Conservation (phyloP, 768 basidiomycete genomes). For the Collybia mongolica region DNA sequence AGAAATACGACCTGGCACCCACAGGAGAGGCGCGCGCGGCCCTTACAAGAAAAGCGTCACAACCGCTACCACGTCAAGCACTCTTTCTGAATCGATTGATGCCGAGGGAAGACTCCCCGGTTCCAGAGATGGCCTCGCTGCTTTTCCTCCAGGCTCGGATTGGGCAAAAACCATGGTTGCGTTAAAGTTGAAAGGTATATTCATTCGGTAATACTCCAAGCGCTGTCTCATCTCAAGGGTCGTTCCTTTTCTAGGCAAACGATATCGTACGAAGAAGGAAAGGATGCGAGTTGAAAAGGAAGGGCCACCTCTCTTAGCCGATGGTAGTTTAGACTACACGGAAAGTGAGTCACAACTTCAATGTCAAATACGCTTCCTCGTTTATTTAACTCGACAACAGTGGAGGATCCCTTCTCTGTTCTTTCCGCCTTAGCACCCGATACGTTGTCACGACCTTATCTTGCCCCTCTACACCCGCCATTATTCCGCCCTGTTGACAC, state of each 20-base stretch:
- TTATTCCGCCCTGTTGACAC: slow-evolving; percentile 9
- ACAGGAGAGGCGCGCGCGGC: slow-evolving; percentile 46
- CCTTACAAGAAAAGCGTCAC: slow-evolving; percentile 45
- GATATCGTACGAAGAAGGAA: slow-evolving; percentile 81
- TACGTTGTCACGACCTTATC: slow-evolving; percentile 47
- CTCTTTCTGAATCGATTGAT: slow-evolving; percentile 52
- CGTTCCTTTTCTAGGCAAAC: slow-evolving; percentile 49
- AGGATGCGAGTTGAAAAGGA: slow-evolving; percentile 73
- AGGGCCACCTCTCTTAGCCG: slow-evolving; percentile 66
- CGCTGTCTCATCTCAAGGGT: no score
- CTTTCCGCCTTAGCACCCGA: slow-evolving; percentile 66
- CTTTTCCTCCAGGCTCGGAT: slow-evolving; percentile 68
- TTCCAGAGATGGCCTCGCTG: slow-evolving; percentile 71
- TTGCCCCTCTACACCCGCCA: slow-evolving; percentile 57
- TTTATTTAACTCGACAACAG: slow-evolving; percentile 30
- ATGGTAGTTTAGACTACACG: slow-evolving; percentile 77
- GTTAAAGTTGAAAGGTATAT: slow-evolving; percentile 70
- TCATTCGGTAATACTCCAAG: neutral
- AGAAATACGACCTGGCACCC: slow-evolving; percentile 33
- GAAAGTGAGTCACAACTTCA: slow-evolving; percentile 47
- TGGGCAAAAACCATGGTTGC: slow-evolving; percentile 73
- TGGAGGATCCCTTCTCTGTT: slow-evolving; percentile 78
- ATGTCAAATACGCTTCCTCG: neutral
- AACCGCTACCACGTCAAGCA: slow-evolving; percentile 15
- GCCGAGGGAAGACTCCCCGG: slow-evolving; percentile 74